Evolutionary conservation across 2,329 filamentous ascomycete genomes (phyloP).

Genomic region (Fusarium falciforme): DNA sequence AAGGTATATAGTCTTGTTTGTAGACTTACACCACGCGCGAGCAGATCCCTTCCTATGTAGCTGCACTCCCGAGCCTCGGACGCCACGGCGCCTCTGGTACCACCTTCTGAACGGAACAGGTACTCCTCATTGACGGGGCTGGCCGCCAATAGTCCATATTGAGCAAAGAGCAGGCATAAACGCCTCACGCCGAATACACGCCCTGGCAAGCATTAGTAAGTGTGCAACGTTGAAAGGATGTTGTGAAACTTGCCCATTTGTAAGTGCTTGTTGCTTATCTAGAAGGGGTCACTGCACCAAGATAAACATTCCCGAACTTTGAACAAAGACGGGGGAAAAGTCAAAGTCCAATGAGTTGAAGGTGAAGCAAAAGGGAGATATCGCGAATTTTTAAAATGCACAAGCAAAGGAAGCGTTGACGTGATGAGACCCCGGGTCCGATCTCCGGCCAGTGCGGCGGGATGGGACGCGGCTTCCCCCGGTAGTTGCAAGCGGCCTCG

Average conservation of each 20-base stretch:
- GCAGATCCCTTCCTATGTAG: slow-evolving; percentile 72
- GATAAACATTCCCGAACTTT: not conserved
- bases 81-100: slow-evolving; percentile 71
- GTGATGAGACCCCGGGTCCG: slow-evolving; percentile 33
- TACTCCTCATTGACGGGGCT: slow-evolving; percentile 23
- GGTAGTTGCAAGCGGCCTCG: slow-evolving; percentile 40
- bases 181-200: slow-evolving; percentile 2
- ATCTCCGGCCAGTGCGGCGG: slow-evolving; percentile 11
- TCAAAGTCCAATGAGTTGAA: not conserved
- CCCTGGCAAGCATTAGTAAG: slow-evolving; percentile 4
- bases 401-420: slow-evolving; percentile 25
- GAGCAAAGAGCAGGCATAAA: slow-evolving; percentile 20
- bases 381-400: slow-evolving; percentile 9
- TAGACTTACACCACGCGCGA: slow-evolving; percentile 61
- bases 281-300: not conserved
- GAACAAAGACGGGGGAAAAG: not conserved
- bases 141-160: slow-evolving; percentile 19
- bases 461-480: slow-evolving; percentile 9
- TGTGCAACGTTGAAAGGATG: not conserved
- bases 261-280: not conserved
- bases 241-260: slow-evolving; percentile 12
- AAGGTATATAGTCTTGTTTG: not conserved
- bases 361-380: not conserved
- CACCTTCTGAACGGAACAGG: slow-evolving; percentile 16
- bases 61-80: slow-evolving; percentile 78